Evolutionary conservation across 1,284 basidiomycete species (phyloP).

Genomic region (Boletus semigastroideus): DNA sequence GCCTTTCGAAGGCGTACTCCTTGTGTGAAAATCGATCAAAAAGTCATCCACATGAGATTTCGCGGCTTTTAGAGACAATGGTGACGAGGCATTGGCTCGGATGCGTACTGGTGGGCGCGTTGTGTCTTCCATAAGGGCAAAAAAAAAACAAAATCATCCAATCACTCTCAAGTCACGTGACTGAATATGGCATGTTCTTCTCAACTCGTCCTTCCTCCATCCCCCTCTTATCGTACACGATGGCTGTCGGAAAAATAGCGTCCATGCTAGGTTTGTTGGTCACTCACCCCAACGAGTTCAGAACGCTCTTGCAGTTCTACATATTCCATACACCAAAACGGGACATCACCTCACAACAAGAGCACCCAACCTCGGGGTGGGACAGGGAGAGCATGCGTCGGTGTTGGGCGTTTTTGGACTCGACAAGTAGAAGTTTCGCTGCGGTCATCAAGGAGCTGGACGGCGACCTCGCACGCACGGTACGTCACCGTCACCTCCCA

Average conservation of each 20-base stretch:
- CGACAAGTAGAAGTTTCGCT: constrained; percentile 88
- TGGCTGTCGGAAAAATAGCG: constrained; percentile 26
- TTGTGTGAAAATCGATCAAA: constrained; percentile 45
- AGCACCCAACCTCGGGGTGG: constrained; percentile 78
- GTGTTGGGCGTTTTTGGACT: constrained; percentile 91
- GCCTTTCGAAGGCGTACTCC: constrained; percentile 44
- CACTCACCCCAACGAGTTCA: constrained; percentile 78
- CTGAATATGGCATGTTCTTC: neutral
- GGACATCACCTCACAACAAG: constrained; percentile 72
- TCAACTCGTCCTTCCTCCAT: neutral
- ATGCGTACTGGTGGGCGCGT: constrained; percentile 50
- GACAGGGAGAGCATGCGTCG: constrained; percentile 82
- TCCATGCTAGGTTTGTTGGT: constrained; percentile 61
- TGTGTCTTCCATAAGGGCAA: constrained; percentile 40
- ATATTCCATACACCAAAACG: constrained; percentile 78
- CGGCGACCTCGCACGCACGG: constrained; percentile 89
- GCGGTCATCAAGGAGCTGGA: constrained; percentile 97
- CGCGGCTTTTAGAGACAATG: constrained; percentile 40
- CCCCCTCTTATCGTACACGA: too few relatives aligned
- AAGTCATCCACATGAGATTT: constrained; percentile 44
- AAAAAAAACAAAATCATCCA: too few relatives aligned
- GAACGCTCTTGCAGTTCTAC: constrained; percentile 75
- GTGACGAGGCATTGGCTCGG: constrained; percentile 34
- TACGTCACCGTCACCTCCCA: constrained; percentile 43
- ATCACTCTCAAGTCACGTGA: constrained; percentile 17